Conservation (phyloP, 139 green algal species). For the Penium margaritaceum region DNA sequence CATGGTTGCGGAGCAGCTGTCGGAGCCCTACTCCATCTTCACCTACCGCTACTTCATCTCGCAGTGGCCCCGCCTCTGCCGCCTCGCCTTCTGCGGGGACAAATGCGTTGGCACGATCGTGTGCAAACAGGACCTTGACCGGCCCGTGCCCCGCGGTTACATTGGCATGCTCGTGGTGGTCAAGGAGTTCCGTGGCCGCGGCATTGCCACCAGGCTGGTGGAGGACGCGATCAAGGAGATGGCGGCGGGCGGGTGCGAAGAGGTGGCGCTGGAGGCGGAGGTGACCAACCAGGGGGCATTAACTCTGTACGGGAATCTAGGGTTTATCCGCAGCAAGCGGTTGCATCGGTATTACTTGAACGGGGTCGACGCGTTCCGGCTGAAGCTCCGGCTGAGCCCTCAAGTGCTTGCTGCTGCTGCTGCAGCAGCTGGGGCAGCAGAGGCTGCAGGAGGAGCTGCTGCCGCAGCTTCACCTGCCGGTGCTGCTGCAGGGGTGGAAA, state of each 20-base stretch:
- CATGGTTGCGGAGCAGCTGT: slow-evolving; percentile 85
- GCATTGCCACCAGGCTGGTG: slow-evolving; percentile 58
- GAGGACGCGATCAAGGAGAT: slow-evolving; percentile 43
- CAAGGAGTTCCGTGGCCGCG: slow-evolving; percentile 69
- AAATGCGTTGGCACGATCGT: slow-evolving; percentile 68
- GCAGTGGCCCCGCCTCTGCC: slow-evolving; percentile 86
- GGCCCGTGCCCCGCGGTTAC: slow-evolving; percentile 74
- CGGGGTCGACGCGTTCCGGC: slow-evolving; percentile 81
- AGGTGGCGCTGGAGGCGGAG: slow-evolving; percentile 90
- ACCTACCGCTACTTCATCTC: slow-evolving; percentile 91
- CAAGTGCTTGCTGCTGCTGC: no score
- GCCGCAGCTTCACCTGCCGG: no score
- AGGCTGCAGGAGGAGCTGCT: no score
- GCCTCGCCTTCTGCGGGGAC: no score
- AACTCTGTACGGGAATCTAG: slow-evolving; percentile 82
- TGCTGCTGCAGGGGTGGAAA: no score
- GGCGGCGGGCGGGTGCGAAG: slow-evolving; percentile 39
- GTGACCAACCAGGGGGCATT: slow-evolving; percentile 84
- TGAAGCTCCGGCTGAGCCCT: slow-evolving; percentile 93
- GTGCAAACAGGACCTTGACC: slow-evolving; percentile 84
- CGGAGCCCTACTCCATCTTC: slow-evolving; percentile 97
- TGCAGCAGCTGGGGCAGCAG: no score
- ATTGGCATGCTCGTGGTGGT: slow-evolving; percentile 95
- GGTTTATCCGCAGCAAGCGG: slow-evolving; percentile 95
- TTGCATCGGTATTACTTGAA: slow-evolving; percentile 94